These are phyloP conservation scores for Thecamonas trahens DNA, from an alignment of 78 protist genomes.

Conservation along the genomic window DNA sequence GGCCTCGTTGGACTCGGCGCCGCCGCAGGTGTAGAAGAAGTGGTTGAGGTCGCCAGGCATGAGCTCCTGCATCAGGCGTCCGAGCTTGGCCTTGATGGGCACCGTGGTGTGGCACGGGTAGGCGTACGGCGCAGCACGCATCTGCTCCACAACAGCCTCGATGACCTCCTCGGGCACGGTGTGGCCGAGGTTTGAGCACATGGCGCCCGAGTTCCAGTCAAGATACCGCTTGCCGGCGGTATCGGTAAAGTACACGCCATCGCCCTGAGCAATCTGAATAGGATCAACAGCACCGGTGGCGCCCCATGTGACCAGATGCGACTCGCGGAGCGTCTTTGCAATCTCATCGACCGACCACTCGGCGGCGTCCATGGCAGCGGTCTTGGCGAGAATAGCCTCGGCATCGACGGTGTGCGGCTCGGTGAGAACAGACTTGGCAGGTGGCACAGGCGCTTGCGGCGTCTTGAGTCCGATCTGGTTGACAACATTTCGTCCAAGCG, in stretches of 20 bases:
- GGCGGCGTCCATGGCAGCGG: no score
- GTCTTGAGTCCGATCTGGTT: no score
- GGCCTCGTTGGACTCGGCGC: slow-evolving; percentile 55
- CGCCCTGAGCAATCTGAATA: no score
- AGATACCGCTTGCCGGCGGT: slow-evolving; percentile 41
- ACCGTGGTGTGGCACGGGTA: slow-evolving; percentile 39
- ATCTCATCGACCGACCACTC: no score
- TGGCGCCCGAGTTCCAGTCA: slow-evolving; percentile 59
- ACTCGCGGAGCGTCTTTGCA: no score
- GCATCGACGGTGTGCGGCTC: no score
- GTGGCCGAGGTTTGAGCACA: slow-evolving; percentile 54
- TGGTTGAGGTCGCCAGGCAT: slow-evolving; percentile 48
- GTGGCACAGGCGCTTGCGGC: no score
- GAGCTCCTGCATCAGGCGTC: slow-evolving; percentile 41
- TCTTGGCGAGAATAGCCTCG: no score
- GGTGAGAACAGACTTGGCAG: no score
- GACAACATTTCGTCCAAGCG: no score
- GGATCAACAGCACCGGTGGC: no score
- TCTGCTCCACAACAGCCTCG: slow-evolving; percentile 32
- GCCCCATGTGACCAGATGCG: no score
- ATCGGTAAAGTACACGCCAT: slow-evolving; percentile 51
- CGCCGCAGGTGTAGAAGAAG: slow-evolving; percentile 42
- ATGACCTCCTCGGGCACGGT: slow-evolving; percentile 40
- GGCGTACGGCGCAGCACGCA: slow-evolving; percentile 32
- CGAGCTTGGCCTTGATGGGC: slow-evolving; percentile 33